Percentiles rank a stretch among this genome's conserved stretches.
phyloP scores from a whole-genome alignment of 2,329 filamentous ascomycete species.

The Pseudomassariella vexata region DNA sequence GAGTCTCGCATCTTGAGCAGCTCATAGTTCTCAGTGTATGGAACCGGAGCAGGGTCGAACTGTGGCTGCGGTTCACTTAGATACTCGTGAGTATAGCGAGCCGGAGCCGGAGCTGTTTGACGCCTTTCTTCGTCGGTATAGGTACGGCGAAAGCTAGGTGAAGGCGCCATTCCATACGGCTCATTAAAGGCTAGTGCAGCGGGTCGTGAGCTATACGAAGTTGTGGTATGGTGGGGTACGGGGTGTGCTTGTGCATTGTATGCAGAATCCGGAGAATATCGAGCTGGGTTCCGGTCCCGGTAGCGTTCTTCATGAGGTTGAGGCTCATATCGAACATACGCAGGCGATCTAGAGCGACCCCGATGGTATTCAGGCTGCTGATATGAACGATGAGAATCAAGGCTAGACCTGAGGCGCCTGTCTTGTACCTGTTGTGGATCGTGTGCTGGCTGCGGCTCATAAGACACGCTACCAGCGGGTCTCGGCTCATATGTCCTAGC shows the following conservation, averaged over 20 bases:
- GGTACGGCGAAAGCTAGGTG: too few species aligned
- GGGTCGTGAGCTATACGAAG: too few species aligned
- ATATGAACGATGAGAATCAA: too few species aligned
- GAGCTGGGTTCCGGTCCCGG: conserved; percentile 23
- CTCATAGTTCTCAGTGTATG: conserved; percentile 33
- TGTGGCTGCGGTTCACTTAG: conserved; percentile 14
- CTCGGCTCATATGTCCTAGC: too few species aligned
- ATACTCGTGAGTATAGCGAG: conserved; percentile 22
- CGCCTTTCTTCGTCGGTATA: neutral
- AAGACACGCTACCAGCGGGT: too few species aligned
- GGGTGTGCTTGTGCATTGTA: too few species aligned
- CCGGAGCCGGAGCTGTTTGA: conserved; percentile 13
- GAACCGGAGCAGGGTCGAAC: neutral
- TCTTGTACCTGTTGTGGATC: too few species aligned
- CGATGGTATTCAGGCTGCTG: conserved; percentile 10
- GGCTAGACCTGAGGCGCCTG: too few species aligned
- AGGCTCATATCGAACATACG: conserved; percentile 22
- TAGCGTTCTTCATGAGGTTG: conserved; percentile 19
- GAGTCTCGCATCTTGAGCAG: conserved; percentile 38
- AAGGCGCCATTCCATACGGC: too few species aligned
- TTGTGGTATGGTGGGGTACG: too few species aligned
- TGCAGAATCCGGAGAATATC: conserved; percentile 17
- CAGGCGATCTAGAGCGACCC: conserved; percentile 26
- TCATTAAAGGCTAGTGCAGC: too few species aligned
- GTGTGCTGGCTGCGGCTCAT: too few species aligned